Evolutionary conservation across 1,284 basidiomycete genomes (phyloP).

Genomic region (Ustilago trichophora): DNA sequence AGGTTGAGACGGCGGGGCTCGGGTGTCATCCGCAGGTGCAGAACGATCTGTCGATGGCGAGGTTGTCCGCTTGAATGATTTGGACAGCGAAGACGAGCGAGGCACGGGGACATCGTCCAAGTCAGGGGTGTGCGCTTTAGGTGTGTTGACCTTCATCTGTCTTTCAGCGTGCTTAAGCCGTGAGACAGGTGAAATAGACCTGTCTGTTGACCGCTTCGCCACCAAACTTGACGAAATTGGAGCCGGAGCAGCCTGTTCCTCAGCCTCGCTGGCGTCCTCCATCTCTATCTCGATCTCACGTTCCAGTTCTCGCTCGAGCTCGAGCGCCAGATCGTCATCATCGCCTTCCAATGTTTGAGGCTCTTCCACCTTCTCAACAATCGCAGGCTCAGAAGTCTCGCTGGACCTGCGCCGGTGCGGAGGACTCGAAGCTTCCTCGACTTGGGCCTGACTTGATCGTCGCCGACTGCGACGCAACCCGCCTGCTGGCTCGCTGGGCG

Average conservation of each 20-base stretch:
- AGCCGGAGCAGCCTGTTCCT: background rate
- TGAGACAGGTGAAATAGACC: constrained; percentile 23
- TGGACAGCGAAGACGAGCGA: too few relatives aligned
- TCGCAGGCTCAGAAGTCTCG: background rate
- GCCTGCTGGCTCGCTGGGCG: constrained; percentile 6
- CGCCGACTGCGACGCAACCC: constrained; percentile 26
- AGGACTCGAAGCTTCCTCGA: background rate
- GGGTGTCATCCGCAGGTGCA: background rate
- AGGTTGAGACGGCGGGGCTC: too few relatives aligned
- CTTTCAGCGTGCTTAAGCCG: constrained; percentile 17
- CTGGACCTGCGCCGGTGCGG: background rate
- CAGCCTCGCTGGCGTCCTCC: constrained; percentile 5
- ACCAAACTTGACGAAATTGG: background rate
- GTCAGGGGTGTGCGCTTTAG: constrained; percentile 37
- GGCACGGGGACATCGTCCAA: constrained; percentile 2
- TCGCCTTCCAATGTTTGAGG: constrained; percentile 3
- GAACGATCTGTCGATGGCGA: constrained; percentile 8
- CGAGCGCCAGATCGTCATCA: constrained; percentile 37
- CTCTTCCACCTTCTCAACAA: background rate
- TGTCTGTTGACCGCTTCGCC: background rate
- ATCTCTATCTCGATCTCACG: constrained; percentile 31
- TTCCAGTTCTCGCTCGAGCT: constrained; percentile 40
- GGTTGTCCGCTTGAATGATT: background rate
- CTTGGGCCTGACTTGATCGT: constrained; percentile 25
- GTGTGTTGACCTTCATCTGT: constrained; percentile 19